phyloP scores from a whole-genome alignment of 768 basidiomycete species.

The Trametes coccinea region DNA sequence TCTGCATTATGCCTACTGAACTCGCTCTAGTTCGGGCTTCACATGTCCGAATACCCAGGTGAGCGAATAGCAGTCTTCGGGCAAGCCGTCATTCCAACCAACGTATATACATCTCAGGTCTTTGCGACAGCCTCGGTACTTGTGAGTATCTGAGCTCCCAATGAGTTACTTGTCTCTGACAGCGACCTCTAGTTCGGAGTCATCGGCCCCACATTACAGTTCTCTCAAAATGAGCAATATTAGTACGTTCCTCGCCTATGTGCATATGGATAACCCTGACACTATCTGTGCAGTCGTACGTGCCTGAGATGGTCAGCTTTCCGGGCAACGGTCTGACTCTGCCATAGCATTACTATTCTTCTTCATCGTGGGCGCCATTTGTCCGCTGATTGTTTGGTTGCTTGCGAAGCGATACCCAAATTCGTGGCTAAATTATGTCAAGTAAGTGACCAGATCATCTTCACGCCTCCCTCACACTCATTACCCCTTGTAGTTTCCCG shows the following conservation, averaged over 20 bases:
- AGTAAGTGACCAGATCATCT: conserved; percentile 33
- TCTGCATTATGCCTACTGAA: background rate
- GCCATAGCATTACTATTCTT: conserved; percentile 37
- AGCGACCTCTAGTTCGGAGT: conserved; percentile 37
- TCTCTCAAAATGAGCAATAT: conserved; percentile 38
- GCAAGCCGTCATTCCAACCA: too few relatives aligned
- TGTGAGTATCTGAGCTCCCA: background rate
- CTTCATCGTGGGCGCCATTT: conserved; percentile 45
- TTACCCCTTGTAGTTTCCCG: too few relatives aligned
- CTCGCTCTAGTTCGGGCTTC: background rate
- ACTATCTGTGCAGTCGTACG: too few relatives aligned
- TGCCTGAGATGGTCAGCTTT: too few relatives aligned
- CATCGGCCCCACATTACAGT: conserved; percentile 41
- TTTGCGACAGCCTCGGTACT: conserved; percentile 52
- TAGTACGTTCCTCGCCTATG: conserved; percentile 26
- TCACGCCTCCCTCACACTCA: too few relatives aligned
- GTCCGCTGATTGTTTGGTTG: conserved; percentile 42
- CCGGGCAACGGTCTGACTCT: background rate
- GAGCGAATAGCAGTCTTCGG: too few relatives aligned
- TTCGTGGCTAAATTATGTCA: conserved; percentile 41
- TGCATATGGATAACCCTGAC: background rate
- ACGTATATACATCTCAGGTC: conserved; percentile 33
- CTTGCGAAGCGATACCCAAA: conserved; percentile 62
- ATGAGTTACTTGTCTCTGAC: too few relatives aligned
- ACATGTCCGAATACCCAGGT: conserved; percentile 57